Evolutionary conservation across 495 filamentous ascomycete genomes (phyloP).

Genomic region (Ascobolus immersus): DNA sequence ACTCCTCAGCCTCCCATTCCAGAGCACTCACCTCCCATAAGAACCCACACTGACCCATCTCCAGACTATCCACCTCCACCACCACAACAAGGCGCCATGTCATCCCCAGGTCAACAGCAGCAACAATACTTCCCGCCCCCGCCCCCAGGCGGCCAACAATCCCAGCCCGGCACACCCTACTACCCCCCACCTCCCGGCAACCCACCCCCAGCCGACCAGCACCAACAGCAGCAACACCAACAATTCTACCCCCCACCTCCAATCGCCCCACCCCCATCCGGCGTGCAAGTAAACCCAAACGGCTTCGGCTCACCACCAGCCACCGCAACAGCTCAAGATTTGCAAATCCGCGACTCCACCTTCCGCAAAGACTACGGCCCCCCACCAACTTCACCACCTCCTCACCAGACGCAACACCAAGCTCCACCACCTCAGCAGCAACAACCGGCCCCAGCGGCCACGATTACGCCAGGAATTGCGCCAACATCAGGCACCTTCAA

Average conservation of each 20-base stretch:
- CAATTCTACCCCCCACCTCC: slow-evolving; percentile 20
- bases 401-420: slow-evolving; percentile 6
- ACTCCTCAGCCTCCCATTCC: too few relatives aligned
- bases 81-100: too few relatives aligned
- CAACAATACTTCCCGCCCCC: slow-evolving; percentile 12
- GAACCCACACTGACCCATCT: too few relatives aligned
- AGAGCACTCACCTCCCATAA: too few relatives aligned
- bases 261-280: slow-evolving; percentile 6
- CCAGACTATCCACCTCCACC: too few relatives aligned
- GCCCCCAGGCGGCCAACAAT: slow-evolving; percentile 13
- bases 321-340: slow-evolving; percentile 10
- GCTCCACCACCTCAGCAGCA: slow-evolving; percentile 12
- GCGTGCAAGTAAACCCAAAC: too few relatives aligned
- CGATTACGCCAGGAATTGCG: slow-evolving; percentile 23
- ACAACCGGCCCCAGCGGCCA: slow-evolving; percentile 8
- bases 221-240: slow-evolving; percentile 17
- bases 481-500: slow-evolving; percentile 90
- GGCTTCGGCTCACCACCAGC: slow-evolving; percentile 11
- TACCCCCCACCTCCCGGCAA: slow-evolving; percentile 20
- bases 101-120: slow-evolving; percentile 1
- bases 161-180: too few relatives aligned
- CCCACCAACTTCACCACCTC: slow-evolving; percentile 6
- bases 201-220: slow-evolving; percentile 17
- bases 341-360: slow-evolving; percentile 9
- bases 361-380: slow-evolving; percentile 9